Evolutionary conservation across 2,329 filamentous ascomycete genomes (phyloP).

Genomic region (Beauveria rudraprayagi): DNA sequence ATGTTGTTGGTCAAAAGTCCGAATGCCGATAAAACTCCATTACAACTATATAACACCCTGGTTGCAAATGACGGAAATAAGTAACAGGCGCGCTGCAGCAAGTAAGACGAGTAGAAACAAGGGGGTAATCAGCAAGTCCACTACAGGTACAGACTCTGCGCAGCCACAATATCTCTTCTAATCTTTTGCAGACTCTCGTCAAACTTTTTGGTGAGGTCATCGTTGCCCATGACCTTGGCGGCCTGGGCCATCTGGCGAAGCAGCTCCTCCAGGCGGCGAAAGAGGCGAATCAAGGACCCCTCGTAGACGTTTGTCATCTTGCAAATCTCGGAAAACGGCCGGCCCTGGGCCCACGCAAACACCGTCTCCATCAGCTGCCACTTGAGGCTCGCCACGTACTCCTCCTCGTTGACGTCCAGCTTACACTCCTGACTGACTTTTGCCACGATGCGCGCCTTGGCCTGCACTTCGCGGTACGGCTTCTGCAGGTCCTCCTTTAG

Average conservation of each 20-base stretch:
- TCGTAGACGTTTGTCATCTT: conserved; percentile 99
- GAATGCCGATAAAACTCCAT: conserved; percentile 6
- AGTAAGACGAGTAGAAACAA: not conserved
- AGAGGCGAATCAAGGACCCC: conserved; percentile 89
- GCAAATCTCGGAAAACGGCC: conserved; percentile 87
- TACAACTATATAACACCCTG: conserved; percentile 2
- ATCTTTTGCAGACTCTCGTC: conserved; percentile 79
- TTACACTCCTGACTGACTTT: conserved; percentile 95
- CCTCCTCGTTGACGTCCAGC: conserved; percentile 86
- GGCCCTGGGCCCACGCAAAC: conserved; percentile 81
- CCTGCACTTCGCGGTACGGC: conserved; percentile 77
- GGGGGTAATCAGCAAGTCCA: not conserved
- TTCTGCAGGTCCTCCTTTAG: conserved; percentile 80
- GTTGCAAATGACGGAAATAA: conserved; percentile 11
- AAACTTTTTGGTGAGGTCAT: conserved; percentile 88
- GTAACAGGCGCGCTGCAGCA: not conserved
- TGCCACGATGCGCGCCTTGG: conserved; percentile 78
- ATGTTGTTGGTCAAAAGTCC: not conserved
- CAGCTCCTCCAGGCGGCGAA: conserved; percentile 89
- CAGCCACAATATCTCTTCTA: conserved; percentile 86
- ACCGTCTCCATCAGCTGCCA: conserved; percentile 97
- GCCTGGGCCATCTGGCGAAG: conserved; percentile 93
- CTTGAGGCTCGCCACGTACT: conserved; percentile 84
- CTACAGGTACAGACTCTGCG: conserved; percentile 86
- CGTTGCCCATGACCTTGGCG: conserved; percentile 95